Base-by-base conservation (phyloP, 768 basidiomycete genomes). In the Clitopilus passeckerianus region DNA sequence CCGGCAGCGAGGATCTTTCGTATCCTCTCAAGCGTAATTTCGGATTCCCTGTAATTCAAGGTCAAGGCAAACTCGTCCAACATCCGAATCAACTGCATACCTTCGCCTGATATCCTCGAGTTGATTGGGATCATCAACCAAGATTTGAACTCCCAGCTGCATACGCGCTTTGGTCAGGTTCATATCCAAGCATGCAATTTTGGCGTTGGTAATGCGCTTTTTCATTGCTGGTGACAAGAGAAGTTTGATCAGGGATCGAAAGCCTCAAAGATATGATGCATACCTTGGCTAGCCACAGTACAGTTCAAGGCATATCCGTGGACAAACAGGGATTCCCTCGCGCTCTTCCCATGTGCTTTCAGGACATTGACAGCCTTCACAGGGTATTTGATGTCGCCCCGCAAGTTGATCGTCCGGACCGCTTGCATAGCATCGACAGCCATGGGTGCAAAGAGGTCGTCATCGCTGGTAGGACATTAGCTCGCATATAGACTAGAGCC, bases 381-480 rank as follows among this genome's bases (percentile, higher is more conserved):
- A 5, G 97, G 97, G 75, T 98, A 99, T 74, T 98, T 98, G 70
- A 91, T 89, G 71, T 99, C 97, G 30, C 97, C 97, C 56, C 94
- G 86, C 63, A 87, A 76, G 72, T 98, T 98, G 67, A 93, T 86
- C 6, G 94, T 95, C 78, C 89, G 95, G 58, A 99, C 97, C 3
- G 97, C 90, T 52, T 95, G 84, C 94, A 99, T 98, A 27, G 97
- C 97, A 65, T 98, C 95, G 14, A 99, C 97, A 55, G 96, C 95
- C 88, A 99, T 92, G 52, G 97, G 96, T 10, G 96, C 95, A 72
- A 98, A 99, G 57, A 98, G 80, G 70, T 97, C 95, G 67, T 96
- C 95, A 71, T 99, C 97, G 59, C 97, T 98, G 67, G 12, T 34
- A 55, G 7, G 41, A 23, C 46, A 24, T 57, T 8, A 43, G 30